Evolutionary conservation across 2,329 filamentous ascomycete genomes (phyloP).

Genomic region (Cercospora canescens): DNA sequence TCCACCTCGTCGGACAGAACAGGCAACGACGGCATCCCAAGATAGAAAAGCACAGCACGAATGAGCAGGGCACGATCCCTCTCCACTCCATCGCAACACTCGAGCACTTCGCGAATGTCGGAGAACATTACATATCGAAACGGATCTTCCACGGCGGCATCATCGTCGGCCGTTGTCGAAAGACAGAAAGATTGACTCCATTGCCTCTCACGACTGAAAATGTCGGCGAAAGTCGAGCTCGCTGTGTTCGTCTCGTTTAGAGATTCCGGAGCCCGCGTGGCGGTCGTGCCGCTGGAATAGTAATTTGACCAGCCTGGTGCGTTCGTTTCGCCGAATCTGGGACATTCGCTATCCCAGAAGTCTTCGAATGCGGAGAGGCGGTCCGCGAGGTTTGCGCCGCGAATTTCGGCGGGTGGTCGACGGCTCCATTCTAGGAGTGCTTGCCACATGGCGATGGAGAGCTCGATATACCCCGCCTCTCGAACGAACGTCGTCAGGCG

Average conservation of each 20-base stretch:
- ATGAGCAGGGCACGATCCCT: conserved; percentile 48
- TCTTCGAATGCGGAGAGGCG: conserved; percentile 55
- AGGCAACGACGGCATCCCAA: conserved; percentile 53
- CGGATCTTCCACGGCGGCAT: conserved; percentile 65
- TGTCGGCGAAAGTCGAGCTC: conserved; percentile 56
- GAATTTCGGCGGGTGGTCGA: conserved; percentile 50
- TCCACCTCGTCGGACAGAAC: conserved; percentile 28
- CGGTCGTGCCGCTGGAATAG: background rate
- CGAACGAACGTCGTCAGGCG: conserved; percentile 72
- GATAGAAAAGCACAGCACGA: conserved; percentile 61
- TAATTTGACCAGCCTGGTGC: conserved; percentile 70
- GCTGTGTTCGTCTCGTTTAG: background rate
- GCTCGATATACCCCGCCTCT: conserved; percentile 76
- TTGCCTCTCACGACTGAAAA: conserved; percentile 34
- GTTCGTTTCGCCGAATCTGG: conserved; percentile 72
- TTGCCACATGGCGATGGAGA: conserved; percentile 81
- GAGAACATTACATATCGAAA: conserved; percentile 78
- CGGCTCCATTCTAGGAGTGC: conserved; percentile 72
- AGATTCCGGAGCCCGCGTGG: background rate
- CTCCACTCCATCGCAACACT: conserved; percentile 28
- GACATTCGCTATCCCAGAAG: conserved; percentile 85
- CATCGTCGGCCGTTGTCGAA: conserved; percentile 69
- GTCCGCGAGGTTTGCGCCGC: conserved; percentile 6
- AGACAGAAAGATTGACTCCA: conserved; percentile 16
- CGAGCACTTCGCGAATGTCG: conserved; percentile 68